Percentiles rank a stretch among this genome's conserved stretches.
phyloP scores from a whole-genome alignment of 2,329 filamentous ascomycete species.

The Pseudocercospora musae region DNA sequence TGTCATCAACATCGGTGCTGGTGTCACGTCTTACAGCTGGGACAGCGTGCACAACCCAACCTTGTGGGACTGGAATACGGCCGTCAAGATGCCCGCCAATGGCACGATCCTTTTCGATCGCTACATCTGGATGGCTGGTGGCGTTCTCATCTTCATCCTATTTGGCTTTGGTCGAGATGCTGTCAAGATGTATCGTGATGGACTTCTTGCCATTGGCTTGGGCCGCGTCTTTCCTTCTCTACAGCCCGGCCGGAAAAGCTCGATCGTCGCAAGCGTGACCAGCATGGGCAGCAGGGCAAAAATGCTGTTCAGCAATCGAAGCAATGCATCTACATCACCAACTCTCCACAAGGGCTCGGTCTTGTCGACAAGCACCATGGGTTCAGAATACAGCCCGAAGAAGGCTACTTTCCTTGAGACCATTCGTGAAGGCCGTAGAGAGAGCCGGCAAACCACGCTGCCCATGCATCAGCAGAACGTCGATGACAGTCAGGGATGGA shows the following conservation, averaged over 20 bases:
- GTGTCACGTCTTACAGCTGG: constrained; percentile 47
- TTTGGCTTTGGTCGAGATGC: constrained; percentile 65
- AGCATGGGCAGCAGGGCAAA: constrained; percentile 30
- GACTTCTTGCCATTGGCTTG: constrained; percentile 44
- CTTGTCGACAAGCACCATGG: constrained; percentile 9
- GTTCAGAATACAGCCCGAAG: constrained; percentile 20
- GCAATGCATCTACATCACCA: constrained; percentile 12
- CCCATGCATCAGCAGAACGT: not conserved
- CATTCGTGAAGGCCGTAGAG: constrained; percentile 16
- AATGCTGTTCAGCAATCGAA: constrained; percentile 22
- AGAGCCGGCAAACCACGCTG: not conserved
- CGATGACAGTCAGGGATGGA: not conserved
- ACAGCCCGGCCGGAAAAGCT: constrained; percentile 8
- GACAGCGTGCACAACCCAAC: constrained; percentile 47
- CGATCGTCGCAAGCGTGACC: constrained; percentile 17
- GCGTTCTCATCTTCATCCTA: constrained; percentile 58
- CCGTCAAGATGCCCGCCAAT: constrained; percentile 47
- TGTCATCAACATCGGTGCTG: constrained; percentile 35
- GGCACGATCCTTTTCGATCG: constrained; percentile 52
- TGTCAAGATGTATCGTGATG: constrained; percentile 50
- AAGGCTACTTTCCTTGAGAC: constrained; percentile 24
- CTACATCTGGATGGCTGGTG: constrained; percentile 56
- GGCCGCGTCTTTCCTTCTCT: constrained; percentile 26
- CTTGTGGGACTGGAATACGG: constrained; percentile 43
- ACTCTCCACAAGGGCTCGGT: constrained; percentile 2